Evolutionary conservation across 2,329 filamentous ascomycete species (phyloP).

Genomic region (Magnaporthiopsis rhizophila): DNA sequence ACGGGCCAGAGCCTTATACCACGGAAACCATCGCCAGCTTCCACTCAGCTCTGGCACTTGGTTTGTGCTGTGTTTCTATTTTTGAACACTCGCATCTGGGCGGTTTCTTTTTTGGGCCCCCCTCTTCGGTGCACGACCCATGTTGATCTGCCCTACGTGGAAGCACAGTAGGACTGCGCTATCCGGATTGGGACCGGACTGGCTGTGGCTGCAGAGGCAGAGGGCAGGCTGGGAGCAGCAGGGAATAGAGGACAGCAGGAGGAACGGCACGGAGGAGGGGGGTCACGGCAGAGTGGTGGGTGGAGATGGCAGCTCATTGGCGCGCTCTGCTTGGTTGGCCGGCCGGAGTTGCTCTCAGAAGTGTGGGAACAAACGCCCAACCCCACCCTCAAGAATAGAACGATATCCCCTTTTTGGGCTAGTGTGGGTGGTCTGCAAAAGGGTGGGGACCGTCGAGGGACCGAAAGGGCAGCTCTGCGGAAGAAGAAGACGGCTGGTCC

Average conservation of each 20-base stretch:
- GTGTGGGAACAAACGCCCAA: slow-evolving; percentile 3
- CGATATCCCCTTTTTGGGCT: not conserved
- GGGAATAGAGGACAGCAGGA: not conserved
- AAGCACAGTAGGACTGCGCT: slow-evolving; percentile 5
- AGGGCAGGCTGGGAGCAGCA: not conserved
- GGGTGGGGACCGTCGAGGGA: slow-evolving; percentile 3
- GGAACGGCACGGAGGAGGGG: slow-evolving; percentile 2
- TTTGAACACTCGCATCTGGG: slow-evolving; percentile 4
- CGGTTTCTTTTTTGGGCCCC: slow-evolving; percentile 4
- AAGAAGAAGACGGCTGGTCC: not conserved
- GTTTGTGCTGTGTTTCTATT: slow-evolving; percentile 6
- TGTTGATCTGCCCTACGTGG: slow-evolving; percentile 7
- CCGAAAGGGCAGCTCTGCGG: slow-evolving; percentile 6
- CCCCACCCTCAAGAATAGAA: slow-evolving; percentile 8
- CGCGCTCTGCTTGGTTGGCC: not conserved
- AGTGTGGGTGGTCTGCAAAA: not conserved
- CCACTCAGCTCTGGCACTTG: not conserved
- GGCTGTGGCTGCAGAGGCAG: not conserved
- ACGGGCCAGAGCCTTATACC: slow-evolving; percentile 5
- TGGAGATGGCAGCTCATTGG: slow-evolving; percentile 1
- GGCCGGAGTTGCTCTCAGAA: not conserved
- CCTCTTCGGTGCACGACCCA: not conserved
- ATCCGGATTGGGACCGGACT: not conserved
- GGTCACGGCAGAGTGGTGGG: not conserved
- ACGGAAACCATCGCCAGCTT: slow-evolving; percentile 2